Evolutionary conservation across 75 land plant species (phyloP).

Genomic region (Picea sitchensis): DNA sequence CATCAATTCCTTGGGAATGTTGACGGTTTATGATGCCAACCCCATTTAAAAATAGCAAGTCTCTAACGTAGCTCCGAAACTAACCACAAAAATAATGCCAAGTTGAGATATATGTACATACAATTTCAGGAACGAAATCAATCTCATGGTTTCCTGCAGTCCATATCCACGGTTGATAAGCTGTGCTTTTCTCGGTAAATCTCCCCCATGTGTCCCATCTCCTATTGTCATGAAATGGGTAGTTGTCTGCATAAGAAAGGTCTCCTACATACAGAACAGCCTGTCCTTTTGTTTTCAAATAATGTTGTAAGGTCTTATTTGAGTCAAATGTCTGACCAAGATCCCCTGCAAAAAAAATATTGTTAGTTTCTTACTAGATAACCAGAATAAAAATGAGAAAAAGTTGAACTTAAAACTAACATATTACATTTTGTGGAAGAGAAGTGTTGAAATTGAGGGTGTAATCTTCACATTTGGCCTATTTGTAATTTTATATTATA

Average conservation of each 20-base stretch:
- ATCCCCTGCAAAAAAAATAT: constrained; percentile 29
- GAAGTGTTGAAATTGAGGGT: too few species aligned
- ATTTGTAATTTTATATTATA: too few species aligned
- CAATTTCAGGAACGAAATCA: constrained; percentile 41
- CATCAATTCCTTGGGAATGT: too few species aligned
- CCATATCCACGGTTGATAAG: constrained; percentile 65
- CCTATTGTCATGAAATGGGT: constrained; percentile 28
- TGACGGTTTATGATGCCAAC: too few species aligned
- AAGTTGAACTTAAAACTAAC: too few species aligned
- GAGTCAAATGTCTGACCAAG: constrained; percentile 55
- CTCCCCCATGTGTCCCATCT: constrained; percentile 72
- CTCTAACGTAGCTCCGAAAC: neutral
- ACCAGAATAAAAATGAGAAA: too few species aligned
- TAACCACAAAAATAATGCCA: neutral
- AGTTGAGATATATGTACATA: constrained; percentile 9
- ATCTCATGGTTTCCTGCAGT: constrained; percentile 56
- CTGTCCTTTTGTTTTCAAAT: constrained; percentile 33
- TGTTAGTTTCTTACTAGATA: too few species aligned
- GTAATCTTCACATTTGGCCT: too few species aligned
- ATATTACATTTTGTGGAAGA: too few species aligned
- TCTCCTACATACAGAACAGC: constrained; percentile 50
- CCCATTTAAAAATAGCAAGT: too few species aligned
- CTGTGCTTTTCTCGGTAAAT: constrained; percentile 42
- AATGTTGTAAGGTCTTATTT: constrained; percentile 34
- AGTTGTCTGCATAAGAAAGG: constrained; percentile 43